Evolutionary conservation across 371 early-diverging fungal genomes (phyloP).

Genomic region (Mucor piriformis): DNA sequence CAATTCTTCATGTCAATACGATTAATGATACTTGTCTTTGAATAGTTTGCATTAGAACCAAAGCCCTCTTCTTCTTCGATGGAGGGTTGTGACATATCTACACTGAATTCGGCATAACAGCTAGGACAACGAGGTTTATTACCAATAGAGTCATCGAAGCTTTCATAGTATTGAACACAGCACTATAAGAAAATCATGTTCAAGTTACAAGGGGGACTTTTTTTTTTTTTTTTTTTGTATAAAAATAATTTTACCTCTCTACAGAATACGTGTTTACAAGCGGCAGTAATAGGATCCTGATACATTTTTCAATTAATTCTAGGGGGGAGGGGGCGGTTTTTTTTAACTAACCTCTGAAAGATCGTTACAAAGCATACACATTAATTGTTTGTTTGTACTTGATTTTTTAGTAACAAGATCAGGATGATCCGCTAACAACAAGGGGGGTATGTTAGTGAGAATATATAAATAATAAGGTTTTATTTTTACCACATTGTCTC

Average conservation of each 20-base stretch:
- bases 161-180: conserved; percentile 42
- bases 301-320: no score
- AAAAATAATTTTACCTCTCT: conserved; percentile 55
- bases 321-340: no score
- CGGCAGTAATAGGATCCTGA: conserved; percentile 83
- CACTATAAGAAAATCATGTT: conserved; percentile 34
- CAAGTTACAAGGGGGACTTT: no score
- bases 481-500: conserved; percentile 53
- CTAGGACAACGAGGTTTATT: conserved; percentile 77
- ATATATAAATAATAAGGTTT: conserved; percentile 15
- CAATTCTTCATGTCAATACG: conserved; percentile 88
- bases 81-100: conserved; percentile 81
- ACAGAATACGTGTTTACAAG: conserved; percentile 93
- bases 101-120: conserved; percentile 79
- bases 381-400: conserved; percentile 54
- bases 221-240: neutral
- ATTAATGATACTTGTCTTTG: conserved; percentile 85
- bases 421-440: conserved; percentile 89
- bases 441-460: neutral
- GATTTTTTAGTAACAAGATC: conserved; percentile 71
- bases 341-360: conserved; percentile 49
- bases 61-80: conserved; percentile 38
- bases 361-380: conserved; percentile 93
- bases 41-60: conserved; percentile 38
- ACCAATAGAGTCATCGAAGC: conserved; percentile 32